Base-by-base conservation (phyloP, 768 basidiomycete species). In the Clitopilus passeckerianus region DNA sequence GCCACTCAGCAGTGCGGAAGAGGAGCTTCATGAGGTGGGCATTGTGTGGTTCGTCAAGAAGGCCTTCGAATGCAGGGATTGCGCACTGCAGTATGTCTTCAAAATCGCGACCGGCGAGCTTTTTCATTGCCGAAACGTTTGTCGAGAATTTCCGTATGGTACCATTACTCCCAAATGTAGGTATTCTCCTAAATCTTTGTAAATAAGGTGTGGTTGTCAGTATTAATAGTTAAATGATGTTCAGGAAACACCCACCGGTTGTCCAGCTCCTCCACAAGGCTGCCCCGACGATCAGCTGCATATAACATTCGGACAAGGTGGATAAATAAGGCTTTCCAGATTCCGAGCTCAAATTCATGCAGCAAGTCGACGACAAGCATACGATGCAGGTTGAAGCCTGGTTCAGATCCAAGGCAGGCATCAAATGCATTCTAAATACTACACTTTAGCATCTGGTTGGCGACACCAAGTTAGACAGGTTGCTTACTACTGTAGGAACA, bases 331-430 rank as follows among this genome's bases (percentile, higher is more conserved):
- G 63, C 20, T 57, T 76, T 77, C 74, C 74, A 77, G 1, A 75
- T 71, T 5, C 78, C 77, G 0, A 75, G 64, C 54, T 78, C 76
- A 64, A 77, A 71, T 57, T 79, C 74, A 61, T 75, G 74, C 57
- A 75, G 59, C 16, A 73, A 59, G 60, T 79, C 74, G 6, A 72
- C 68, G 1, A 69, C 72, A 7, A 75, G 64, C 63, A 75, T 72
- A 2, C 53, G 41, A 20, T 64, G 67, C 0, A 70, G 53, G 18
- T 69, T 57, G 56, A 75, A 75, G 33, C 61, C 43, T 6, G 35
- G 30, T 27, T 65, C 66, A 24, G 71, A 59, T n/a, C n/a, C n/a
- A n/a, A n/a, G n/a, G n/a, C 60, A 52, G 15, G 61, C 53, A 15
- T 60, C 52, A 56, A 69, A 70, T 27, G 67, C 69, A 63, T 72